Evolutionary conservation across 768 basidiomycete genomes (phyloP).

Genomic region (Kwoniella heveanensis): DNA sequence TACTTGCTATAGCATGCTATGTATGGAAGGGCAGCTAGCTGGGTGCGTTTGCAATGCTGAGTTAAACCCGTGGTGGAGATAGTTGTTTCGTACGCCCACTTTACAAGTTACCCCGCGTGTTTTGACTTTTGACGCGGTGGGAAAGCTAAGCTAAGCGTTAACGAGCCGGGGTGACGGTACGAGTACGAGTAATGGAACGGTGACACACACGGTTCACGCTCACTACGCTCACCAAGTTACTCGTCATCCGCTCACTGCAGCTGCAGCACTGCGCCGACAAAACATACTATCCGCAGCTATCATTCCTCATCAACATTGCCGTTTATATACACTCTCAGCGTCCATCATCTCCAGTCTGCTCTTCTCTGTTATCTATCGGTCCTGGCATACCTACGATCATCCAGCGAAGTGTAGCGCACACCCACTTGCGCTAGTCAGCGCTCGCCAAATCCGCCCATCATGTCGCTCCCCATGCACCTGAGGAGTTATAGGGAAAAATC

Average conservation of each 20-base stretch:
- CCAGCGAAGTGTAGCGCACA: no score
- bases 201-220: neutral
- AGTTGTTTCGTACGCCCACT: no score
- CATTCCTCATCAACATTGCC: neutral
- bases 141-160: neutral
- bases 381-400: no score
- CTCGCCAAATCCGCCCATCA: slow-evolving; percentile 19
- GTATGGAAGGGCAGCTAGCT: neutral
- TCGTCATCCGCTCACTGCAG: neutral
- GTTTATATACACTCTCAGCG: no score
- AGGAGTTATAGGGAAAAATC: slow-evolving; percentile 90
- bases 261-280: no score
- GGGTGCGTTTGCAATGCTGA: no score
- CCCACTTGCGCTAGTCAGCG: no score
- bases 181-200: no score
- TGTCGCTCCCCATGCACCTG: slow-evolving; percentile 63
- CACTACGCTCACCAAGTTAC: neutral
- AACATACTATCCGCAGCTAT: neutral
- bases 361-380: no score
- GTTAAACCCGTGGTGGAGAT: no score
- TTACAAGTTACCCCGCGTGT: neutral
- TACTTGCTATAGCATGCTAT: neutral
- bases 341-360: no score
- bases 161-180: no score
- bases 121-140: slow-evolving; percentile 1